Percentiles rank a stretch among this genome's conserved stretches.
Evolutionary conservation across 306 rosid genomes (phyloP).

Genomic region (Pterocarpus santalinus): DNA sequence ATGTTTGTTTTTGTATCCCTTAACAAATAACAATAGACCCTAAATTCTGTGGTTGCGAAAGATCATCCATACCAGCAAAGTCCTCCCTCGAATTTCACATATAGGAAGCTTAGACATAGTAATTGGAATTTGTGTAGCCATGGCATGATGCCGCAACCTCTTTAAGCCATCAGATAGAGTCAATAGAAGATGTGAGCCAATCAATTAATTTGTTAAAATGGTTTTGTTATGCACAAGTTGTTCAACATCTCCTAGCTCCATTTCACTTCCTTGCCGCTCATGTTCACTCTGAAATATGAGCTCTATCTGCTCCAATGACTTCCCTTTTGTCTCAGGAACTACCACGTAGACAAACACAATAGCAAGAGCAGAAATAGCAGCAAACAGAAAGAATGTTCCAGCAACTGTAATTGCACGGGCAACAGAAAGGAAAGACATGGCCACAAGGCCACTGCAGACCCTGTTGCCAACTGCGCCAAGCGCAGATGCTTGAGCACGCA

Average conservation of each 20-base stretch:
- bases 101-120: too few species aligned
- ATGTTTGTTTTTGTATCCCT: too few species aligned
- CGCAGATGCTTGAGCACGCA: conserved; percentile 81
- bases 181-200: neutral
- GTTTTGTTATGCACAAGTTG: conserved; percentile 70
- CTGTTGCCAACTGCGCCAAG: conserved; percentile 80
- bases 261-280: conserved; percentile 54
- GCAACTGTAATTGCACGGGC: conserved; percentile 66
- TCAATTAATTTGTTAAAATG: conserved; percentile 28
- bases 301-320: conserved; percentile 89
- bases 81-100: too few species aligned
- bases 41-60: too few species aligned
- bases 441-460: conserved; percentile 76
- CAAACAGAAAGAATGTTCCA: conserved; percentile 73
- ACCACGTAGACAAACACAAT: conserved; percentile 61
- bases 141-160: conserved; percentile 14
- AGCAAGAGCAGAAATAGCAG: conserved; percentile 68
- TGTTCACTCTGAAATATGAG: conserved; percentile 59
- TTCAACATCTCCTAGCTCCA: conserved; percentile 76
- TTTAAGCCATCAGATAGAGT: neutral
- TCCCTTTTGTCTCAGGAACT: conserved; percentile 90
- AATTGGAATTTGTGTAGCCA: neutral
- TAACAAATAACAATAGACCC: too few species aligned
- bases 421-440: conserved; percentile 88
- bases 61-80: too few species aligned